Evolutionary conservation across 2,329 filamentous ascomycete genomes (phyloP).

Genomic region (Waltergamsia citrina): DNA sequence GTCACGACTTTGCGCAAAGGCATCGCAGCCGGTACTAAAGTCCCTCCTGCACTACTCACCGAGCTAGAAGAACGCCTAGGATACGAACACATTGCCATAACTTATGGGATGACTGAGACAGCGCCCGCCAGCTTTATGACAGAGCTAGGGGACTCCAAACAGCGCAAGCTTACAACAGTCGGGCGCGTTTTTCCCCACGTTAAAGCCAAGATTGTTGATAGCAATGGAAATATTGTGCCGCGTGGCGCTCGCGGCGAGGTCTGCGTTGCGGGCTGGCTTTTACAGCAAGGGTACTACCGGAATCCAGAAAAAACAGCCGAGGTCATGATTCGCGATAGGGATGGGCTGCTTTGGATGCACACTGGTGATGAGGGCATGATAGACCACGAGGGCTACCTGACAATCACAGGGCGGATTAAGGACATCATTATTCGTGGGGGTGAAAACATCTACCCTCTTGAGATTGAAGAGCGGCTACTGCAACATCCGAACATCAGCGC

Average conservation of each 20-base stretch:
- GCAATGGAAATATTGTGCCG: conserved; percentile 39
- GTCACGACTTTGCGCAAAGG: conserved; percentile 45
- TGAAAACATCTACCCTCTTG: conserved; percentile 80
- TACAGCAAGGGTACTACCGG: conserved; percentile 54
- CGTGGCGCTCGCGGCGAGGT: conserved; percentile 51
- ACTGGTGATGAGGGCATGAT: conserved; percentile 78
- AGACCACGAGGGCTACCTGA: conserved; percentile 65
- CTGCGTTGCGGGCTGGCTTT: conserved; percentile 51
- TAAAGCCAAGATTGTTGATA: conserved; percentile 53
- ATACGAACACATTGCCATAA: conserved; percentile 43
- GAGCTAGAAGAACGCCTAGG: conserved; percentile 52
- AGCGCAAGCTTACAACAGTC: conserved; percentile 54
- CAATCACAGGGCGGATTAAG: conserved; percentile 76
- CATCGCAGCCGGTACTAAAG: conserved; percentile 55
- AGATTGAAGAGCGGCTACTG: conserved; percentile 73
- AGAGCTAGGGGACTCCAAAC: conserved; percentile 52
- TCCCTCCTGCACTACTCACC: conserved; percentile 53
- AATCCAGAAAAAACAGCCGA: conserved; percentile 27
- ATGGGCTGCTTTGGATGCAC: conserved; percentile 61
- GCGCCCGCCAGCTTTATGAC: conserved; percentile 52
- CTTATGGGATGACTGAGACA: conserved; percentile 60
- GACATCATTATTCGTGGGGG: conserved; percentile 82
- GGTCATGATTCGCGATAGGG: conserved; percentile 13
- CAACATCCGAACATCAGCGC: conserved; percentile 57
- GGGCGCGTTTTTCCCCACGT: conserved; percentile 52